A percentile compares a stretch with the other conserved stretches of the same genome.
Evolutionary conservation across 2,329 filamentous ascomycete genomes (phyloP).

Genomic region (Cercospora beticola): DNA sequence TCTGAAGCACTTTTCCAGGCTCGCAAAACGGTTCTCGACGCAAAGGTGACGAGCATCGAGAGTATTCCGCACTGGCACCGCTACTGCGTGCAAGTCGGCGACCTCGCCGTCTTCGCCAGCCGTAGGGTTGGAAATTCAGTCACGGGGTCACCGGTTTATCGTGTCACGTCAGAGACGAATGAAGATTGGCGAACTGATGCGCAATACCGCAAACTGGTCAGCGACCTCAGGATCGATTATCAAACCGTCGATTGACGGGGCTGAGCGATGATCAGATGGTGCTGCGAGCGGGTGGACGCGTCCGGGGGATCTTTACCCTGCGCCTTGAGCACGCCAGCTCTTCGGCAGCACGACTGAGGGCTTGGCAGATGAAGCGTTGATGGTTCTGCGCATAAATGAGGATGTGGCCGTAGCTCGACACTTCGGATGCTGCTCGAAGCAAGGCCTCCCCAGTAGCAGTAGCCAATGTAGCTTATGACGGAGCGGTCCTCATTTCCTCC

Average conservation of each 20-base stretch:
- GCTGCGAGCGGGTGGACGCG: too few species aligned
- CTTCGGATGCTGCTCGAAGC: not conserved
- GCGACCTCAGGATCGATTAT: too few species aligned
- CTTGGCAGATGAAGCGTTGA: not conserved
- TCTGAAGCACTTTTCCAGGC: not conserved
- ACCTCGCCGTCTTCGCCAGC: not conserved
- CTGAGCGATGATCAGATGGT: not conserved
- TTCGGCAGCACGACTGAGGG: not conserved
- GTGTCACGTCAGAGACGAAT: not conserved
- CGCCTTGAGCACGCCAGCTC: too few species aligned
- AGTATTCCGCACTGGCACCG: not conserved
- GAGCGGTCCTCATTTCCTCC: slow-evolving; percentile 35
- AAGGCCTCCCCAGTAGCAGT: not conserved
- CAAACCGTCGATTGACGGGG: too few species aligned
- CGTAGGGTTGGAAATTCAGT: not conserved
- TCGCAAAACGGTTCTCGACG: not conserved
- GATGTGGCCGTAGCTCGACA: not conserved
- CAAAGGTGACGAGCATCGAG: not conserved
- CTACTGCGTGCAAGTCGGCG: not conserved
- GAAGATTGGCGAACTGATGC: not conserved
- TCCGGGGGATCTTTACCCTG: too few species aligned
- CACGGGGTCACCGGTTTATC: not conserved
- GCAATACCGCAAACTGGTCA: not conserved
- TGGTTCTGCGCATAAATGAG: not conserved
- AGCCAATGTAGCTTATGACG: slow-evolving; percentile 10